These are phyloP conservation scores for Kluyveromyces wickerhamii DNA, from an alignment of 805 yeast species.

Conservation along the genomic window DNA sequence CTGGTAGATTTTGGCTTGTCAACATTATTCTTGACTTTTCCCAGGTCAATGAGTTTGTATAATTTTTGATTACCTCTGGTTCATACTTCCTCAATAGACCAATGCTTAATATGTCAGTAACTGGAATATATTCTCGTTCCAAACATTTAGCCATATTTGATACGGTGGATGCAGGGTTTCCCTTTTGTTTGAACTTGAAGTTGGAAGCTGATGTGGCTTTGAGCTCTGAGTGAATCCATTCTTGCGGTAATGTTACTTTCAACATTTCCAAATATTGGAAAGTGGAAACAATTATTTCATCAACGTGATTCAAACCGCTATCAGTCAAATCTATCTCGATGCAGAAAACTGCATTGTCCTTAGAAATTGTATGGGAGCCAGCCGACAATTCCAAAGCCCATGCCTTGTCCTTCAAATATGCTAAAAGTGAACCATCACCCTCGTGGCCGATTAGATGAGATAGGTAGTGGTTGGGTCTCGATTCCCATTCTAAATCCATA, in stretches of 20 bases:
- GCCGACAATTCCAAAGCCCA: slow-evolving; percentile 78
- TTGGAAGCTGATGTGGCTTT: slow-evolving; percentile 56
- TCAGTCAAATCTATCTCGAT: slow-evolving; percentile 70
- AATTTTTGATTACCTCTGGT: slow-evolving; percentile 43
- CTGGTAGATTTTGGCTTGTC: slow-evolving; percentile 43
- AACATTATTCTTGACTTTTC: slow-evolving; percentile 55
- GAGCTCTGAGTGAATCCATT: slow-evolving; percentile 77
- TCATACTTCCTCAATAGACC: slow-evolving; percentile 52
- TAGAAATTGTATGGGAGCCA: slow-evolving; percentile 59
- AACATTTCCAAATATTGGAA: slow-evolving; percentile 73
- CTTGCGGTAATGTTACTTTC: slow-evolving; percentile 49
- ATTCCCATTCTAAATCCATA: slow-evolving; percentile 55
- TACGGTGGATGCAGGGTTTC: slow-evolving; percentile 63
- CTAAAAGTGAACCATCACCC: slow-evolving; percentile 74
- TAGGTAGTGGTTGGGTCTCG: slow-evolving; percentile 60
- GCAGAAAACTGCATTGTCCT: slow-evolving; percentile 60
- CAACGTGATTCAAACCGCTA: slow-evolving; percentile 57
- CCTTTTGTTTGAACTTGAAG: slow-evolving; percentile 77
- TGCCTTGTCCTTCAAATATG: slow-evolving; percentile 58
- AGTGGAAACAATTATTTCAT: slow-evolving; percentile 46
- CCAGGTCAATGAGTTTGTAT: slow-evolving; percentile 42
- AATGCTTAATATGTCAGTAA: slow-evolving; percentile 51
- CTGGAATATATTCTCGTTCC: slow-evolving; percentile 56
- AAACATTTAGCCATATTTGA: slow-evolving; percentile 55
- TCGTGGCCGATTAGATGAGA: slow-evolving; percentile 91